Conservation (phyloP, 192 early-diverging fungal genomes). For the Coemansia sp. region DNA sequence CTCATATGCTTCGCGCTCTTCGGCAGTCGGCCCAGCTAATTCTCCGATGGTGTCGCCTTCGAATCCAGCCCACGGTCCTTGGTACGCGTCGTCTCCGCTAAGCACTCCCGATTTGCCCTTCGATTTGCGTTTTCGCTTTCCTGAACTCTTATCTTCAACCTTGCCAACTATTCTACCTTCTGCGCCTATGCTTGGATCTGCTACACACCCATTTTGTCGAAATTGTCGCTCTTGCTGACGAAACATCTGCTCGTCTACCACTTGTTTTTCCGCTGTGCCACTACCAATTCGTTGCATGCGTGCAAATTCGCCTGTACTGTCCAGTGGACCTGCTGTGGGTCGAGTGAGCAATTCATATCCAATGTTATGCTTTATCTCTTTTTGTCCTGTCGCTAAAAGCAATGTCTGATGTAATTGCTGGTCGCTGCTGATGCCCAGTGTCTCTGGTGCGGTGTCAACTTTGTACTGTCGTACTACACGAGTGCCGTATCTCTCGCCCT, state of each 20-base stretch:
- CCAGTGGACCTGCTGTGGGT: constrained; percentile 29
- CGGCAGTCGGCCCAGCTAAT: constrained; percentile 57
- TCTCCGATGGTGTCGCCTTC: constrained; percentile 75
- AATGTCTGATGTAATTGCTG: background rate
- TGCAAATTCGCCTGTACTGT: constrained; percentile 25
- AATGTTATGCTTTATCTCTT: constrained; percentile 26
- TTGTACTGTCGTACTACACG: constrained; percentile 33
- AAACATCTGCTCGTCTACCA: constrained; percentile 56
- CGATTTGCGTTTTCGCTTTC: constrained; percentile 60
- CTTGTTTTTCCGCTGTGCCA: constrained; percentile 34
- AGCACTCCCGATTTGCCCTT: constrained; percentile 74
- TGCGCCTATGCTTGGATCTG: constrained; percentile 66
- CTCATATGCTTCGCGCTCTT: constrained; percentile 27
- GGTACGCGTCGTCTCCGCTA: constrained; percentile 74
- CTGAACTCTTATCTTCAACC: constrained; percentile 39
- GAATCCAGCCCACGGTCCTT: constrained; percentile 95
- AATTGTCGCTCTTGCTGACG: constrained; percentile 83
- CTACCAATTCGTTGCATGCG: background rate
- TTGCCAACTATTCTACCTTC: constrained; percentile 60
- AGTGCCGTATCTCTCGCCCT: constrained; percentile 13
- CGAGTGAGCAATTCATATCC: constrained; percentile 25
- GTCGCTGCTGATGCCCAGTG: background rate
- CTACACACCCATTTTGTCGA: constrained; percentile 74
- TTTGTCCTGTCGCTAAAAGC: constrained; percentile 14
- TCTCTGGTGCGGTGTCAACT: constrained; percentile 36